Evolutionary conservation across 2,329 filamentous ascomycete species (phyloP).

Genomic region (Mycosphaerella arachidis): DNA sequence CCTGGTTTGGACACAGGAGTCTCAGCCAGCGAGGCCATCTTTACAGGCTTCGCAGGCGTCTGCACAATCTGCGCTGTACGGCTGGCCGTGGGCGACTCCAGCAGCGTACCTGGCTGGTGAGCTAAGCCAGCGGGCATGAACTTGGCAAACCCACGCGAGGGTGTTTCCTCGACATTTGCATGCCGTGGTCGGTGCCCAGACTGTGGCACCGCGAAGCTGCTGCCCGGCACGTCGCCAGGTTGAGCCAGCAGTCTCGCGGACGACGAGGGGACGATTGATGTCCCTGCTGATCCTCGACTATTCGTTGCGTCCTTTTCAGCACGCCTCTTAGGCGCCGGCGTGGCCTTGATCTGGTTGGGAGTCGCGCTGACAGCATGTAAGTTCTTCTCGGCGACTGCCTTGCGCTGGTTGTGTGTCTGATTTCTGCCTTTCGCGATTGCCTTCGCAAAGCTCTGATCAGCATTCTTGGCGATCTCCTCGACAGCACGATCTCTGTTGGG

Average conservation of each 20-base stretch:
- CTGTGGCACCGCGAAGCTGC: constrained; percentile 29
- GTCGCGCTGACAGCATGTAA: constrained; percentile 40
- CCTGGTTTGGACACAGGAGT: constrained; percentile 7
- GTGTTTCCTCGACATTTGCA: constrained; percentile 39
- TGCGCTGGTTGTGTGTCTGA: constrained; percentile 21
- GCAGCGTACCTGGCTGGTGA: constrained; percentile 19
- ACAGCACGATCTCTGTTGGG: constrained; percentile 69
- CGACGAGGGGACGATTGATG: constrained; percentile 39
- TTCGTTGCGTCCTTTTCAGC: constrained; percentile 27
- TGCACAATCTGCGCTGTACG: constrained; percentile 11
- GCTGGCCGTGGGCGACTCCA: constrained; percentile 22
- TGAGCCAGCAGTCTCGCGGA: constrained; percentile 30
- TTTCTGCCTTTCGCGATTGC: constrained; percentile 23
- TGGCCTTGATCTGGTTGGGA: constrained; percentile 34
- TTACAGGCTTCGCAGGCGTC: constrained; percentile 15
- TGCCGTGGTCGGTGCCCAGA: constrained; percentile 24
- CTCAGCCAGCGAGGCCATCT: constrained; percentile 17
- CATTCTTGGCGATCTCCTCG: constrained; percentile 62
- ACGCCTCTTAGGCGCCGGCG: constrained; percentile 21
- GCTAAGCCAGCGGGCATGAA: constrained; percentile 25
- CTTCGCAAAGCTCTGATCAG: constrained; percentile 53
- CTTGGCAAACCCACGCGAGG: constrained; percentile 37
- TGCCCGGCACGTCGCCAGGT: constrained; percentile 11
- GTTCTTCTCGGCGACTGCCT: constrained; percentile 28
- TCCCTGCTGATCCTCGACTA: constrained; percentile 19